These are phyloP conservation scores for Ceratopteris richardii DNA, from an alignment of 75 land plant genomes.

Conservation along the genomic window DNA sequence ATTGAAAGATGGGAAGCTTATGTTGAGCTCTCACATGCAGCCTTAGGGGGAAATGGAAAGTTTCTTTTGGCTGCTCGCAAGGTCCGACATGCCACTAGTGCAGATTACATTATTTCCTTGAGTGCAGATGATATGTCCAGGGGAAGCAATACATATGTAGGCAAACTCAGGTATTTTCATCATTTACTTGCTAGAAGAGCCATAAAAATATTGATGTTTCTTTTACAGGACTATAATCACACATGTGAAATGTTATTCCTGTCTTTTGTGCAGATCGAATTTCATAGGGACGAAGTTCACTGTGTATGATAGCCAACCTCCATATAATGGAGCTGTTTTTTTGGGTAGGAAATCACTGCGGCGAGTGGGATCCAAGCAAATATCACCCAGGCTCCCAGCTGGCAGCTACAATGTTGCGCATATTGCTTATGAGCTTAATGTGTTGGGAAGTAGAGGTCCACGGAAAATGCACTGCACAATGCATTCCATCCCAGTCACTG, in stretches of 20 bases:
- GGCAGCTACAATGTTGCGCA: too few species aligned
- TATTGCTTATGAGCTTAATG: too few species aligned
- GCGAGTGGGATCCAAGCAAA: background rate
- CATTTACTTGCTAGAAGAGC: too few species aligned
- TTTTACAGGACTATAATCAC: too few species aligned
- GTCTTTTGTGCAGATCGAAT: slow-evolving; percentile 63
- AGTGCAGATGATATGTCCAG: slow-evolving; percentile 48
- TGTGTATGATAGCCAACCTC: slow-evolving; percentile 54
- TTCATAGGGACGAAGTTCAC: slow-evolving; percentile 63
- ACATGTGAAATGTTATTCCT: too few species aligned
- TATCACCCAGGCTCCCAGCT: background rate
- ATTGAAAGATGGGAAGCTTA: slow-evolving; percentile 35
- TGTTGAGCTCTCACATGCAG: slow-evolving; percentile 15
- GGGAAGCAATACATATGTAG: slow-evolving; percentile 38
- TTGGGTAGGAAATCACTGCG: background rate
- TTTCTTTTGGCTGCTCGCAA: slow-evolving; percentile 54
- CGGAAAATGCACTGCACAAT: too few species aligned
- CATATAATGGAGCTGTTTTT: slow-evolving; percentile 14
- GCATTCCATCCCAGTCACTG: too few species aligned
- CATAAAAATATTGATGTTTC: too few species aligned
- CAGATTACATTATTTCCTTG: slow-evolving; percentile 54
- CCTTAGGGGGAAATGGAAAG: slow-evolving; percentile 38
- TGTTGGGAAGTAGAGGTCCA: too few species aligned
- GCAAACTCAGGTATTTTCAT: slow-evolving; percentile 55
- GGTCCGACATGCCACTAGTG: slow-evolving; percentile 37